phyloP scores from a whole-genome alignment of 2,329 filamentous ascomycete genomes.

The Verticillium nubilum region DNA sequence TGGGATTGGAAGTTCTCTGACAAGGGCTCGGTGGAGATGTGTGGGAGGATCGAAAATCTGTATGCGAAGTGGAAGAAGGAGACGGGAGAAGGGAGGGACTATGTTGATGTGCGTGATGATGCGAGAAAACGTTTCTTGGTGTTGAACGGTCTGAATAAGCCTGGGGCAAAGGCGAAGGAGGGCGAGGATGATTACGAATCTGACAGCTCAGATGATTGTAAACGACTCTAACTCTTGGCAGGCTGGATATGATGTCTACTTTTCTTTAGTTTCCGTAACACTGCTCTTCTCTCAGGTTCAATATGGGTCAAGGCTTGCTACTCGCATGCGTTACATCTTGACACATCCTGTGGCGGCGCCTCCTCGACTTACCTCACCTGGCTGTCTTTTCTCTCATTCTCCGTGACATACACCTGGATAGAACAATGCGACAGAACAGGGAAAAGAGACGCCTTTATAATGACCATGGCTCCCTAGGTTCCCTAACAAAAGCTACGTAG shows the following conservation, averaged over 20 bases:
- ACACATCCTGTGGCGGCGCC: too few species aligned
- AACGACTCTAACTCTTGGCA: too few species aligned
- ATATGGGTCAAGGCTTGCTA: too few species aligned
- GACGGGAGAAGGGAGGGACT: constrained; percentile 22
- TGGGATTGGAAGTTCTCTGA: constrained; percentile 13
- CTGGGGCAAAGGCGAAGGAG: not conserved
- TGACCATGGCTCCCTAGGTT: not conserved
- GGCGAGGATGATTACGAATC: not conserved
- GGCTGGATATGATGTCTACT: too few species aligned
- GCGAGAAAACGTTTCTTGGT: constrained; percentile 1
- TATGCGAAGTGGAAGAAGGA: constrained; percentile 23
- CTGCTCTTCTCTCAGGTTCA: too few species aligned
- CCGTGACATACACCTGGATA: too few species aligned
- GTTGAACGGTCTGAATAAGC: constrained; percentile 3
- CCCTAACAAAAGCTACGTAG: not conserved
- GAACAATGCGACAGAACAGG: too few species aligned
- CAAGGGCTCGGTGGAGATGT: not conserved
- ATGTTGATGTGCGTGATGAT: constrained; percentile 24
- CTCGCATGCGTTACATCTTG: too few species aligned
- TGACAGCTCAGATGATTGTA: too few species aligned
- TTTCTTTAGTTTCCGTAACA: too few species aligned
- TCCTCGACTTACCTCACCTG: too few species aligned
- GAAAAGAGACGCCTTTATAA: not conserved
- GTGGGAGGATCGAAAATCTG: constrained; percentile 15
- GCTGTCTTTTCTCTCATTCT: too few species aligned